phyloP scores from a whole-genome alignment of 2,329 filamentous ascomycete species.

The Aureobasidium subglaciale region DNA sequence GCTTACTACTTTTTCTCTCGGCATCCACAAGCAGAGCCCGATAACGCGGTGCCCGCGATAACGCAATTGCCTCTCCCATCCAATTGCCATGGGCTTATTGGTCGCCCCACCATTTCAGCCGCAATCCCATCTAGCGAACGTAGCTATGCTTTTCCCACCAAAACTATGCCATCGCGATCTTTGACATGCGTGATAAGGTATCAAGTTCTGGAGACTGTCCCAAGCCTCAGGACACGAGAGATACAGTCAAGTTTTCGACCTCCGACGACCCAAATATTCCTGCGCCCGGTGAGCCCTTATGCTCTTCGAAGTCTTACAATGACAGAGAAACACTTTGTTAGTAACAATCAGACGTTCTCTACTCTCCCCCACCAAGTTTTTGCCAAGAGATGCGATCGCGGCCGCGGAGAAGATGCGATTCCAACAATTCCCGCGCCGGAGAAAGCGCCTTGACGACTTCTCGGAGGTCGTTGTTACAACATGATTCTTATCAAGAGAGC shows the following conservation, averaged over 20 bases:
- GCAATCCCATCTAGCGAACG: neutral
- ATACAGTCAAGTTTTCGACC: too few species aligned
- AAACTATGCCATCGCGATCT: neutral
- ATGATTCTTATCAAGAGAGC: neutral
- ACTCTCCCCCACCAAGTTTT: neutral
- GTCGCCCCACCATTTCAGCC: neutral
- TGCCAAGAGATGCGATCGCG: neutral
- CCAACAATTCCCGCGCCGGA: neutral
- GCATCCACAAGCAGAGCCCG: slow-evolving; percentile 2
- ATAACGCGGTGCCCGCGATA: slow-evolving; percentile 9
- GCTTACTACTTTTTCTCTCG: slow-evolving; percentile 1
- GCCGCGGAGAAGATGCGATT: slow-evolving; percentile 5
- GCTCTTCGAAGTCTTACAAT: too few species aligned
- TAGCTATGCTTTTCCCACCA: neutral
- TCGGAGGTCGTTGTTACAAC: neutral
- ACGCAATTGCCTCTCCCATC: slow-evolving; percentile 12
- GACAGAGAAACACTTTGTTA: neutral
- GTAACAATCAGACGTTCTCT: neutral
- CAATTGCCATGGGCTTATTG: slow-evolving; percentile 2
- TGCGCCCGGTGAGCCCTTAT: too few species aligned
- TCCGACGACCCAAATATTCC: too few species aligned
- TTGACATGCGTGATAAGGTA: neutral
- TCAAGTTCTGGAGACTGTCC: too few species aligned
- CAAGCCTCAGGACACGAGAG: too few species aligned
- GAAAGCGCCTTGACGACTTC: neutral